Evolutionary conservation across 495 filamentous ascomycete species (phyloP).

Genomic region (Penicillium lividum): DNA sequence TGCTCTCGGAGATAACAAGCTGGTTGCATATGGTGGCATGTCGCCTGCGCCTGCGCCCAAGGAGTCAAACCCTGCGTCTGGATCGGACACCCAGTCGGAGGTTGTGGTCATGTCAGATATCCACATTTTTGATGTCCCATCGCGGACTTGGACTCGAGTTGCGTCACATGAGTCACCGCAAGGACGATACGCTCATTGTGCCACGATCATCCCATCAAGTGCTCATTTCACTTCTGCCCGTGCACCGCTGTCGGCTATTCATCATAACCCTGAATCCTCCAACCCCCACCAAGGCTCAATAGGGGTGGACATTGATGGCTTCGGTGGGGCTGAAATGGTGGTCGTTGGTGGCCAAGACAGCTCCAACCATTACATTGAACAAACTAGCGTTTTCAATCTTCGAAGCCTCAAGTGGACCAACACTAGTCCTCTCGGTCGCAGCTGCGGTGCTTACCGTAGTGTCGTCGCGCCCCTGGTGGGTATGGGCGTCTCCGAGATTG

Average conservation of each 20-base stretch:
- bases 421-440: slow-evolving; percentile 78
- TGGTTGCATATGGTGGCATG: slow-evolving; percentile 99
- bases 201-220: slow-evolving; percentile 85
- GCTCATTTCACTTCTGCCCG: slow-evolving; percentile 80
- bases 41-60: slow-evolving; percentile 65
- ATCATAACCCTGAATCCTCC: slow-evolving; percentile 78
- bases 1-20: slow-evolving; percentile 86
- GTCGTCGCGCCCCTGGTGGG: slow-evolving; percentile 83
- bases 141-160: slow-evolving; percentile 82
- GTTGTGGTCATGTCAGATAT: slow-evolving; percentile 98
- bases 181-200: slow-evolving; percentile 95
- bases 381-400: slow-evolving; percentile 97
- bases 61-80: slow-evolving; percentile 42
- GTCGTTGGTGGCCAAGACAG: slow-evolving; percentile 95
- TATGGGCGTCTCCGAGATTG: slow-evolving; percentile 71
- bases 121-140: slow-evolving; percentile 89
- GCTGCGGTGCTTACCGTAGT: slow-evolving; percentile 93
- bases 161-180: slow-evolving; percentile 80
- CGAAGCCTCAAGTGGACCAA: slow-evolving; percentile 95
- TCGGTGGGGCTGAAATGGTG: slow-evolving; percentile 94
- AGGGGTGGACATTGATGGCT: slow-evolving; percentile 84
- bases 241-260: slow-evolving; percentile 80
- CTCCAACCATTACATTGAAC: slow-evolving; percentile 97
- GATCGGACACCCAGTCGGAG: slow-evolving; percentile 75
- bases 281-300: slow-evolving; percentile 83